A percentile compares a stretch with the other conserved stretches of the same genome.
Conservation (phyloP, 2,329 filamentous ascomycete species). For the Rutstroemia sp. region DNA sequence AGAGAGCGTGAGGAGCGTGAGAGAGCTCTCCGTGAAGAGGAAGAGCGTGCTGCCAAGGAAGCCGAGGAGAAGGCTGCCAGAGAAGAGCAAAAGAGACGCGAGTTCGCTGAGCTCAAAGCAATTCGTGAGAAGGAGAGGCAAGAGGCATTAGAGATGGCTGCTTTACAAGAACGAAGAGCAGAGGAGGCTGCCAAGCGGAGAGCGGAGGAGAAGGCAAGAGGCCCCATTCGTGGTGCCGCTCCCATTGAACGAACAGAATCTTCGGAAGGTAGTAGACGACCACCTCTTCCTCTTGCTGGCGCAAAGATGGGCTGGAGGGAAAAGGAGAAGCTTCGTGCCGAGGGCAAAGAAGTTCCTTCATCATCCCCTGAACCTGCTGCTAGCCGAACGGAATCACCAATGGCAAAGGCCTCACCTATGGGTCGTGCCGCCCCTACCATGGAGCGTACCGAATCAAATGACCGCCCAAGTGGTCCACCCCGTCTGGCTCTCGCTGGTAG, state of each 20-base stretch:
- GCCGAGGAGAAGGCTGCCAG: constrained; percentile 76
- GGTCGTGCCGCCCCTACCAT: neutral
- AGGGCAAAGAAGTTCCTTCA: constrained; percentile 20
- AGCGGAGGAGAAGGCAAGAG: constrained; percentile 45
- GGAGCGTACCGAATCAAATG: constrained; percentile 36
- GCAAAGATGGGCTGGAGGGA: constrained; percentile 60
- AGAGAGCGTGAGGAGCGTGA: constrained; percentile 80
- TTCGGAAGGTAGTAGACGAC: constrained; percentile 13
- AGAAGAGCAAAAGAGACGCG: constrained; percentile 72
- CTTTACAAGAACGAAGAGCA: constrained; percentile 72
- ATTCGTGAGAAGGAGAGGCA: constrained; percentile 60
- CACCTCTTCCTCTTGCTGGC: constrained; percentile 49
- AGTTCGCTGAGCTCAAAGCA: constrained; percentile 60
- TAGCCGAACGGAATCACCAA: constrained; percentile 7
- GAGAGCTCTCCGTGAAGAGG: constrained; percentile 69
- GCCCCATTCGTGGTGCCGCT: constrained; percentile 32
- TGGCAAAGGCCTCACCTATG: constrained; percentile 9
- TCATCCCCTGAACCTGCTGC: neutral
- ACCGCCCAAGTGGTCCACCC: constrained; percentile 42
- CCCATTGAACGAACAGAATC: constrained; percentile 34
- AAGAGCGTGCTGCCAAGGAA: constrained; percentile 73
- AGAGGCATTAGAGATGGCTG: constrained; percentile 57
- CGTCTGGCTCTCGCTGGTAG: constrained; percentile 46
- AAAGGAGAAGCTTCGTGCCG: constrained; percentile 47
- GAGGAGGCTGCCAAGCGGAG: constrained; percentile 78